Base-by-base conservation (phyloP, 768 basidiomycete species). In the Kondoa malvinella region DNA sequence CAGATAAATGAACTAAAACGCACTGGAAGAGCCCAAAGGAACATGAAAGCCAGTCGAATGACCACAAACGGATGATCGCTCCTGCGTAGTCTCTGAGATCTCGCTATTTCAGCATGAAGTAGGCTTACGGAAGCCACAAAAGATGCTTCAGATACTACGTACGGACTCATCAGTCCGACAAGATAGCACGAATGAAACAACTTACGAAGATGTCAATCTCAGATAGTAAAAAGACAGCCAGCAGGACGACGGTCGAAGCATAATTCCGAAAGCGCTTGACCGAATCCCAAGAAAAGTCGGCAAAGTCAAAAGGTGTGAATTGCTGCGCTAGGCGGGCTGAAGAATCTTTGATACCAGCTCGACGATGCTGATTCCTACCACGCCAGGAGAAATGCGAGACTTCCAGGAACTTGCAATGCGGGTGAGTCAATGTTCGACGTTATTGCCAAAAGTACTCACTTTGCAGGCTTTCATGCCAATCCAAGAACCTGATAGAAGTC, bases 21-120 rank as follows among this genome's bases (percentile, higher is more conserved):
- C 14, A 56, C 89, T 14, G 89, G 89, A 33, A 91, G 79, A n/a
- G 85, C 89, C 73, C 88, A 91, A 1, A 91, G 79, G 75, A 91
- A 91, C 69, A 91, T 84, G 69, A 83, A 83, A 17, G 83, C 84
- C 12, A 91, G 81, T 34, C 84, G 79, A 70, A 83, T 78, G 68
- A 89, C 87, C 63, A 91, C 81, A 71, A 91, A 84, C 14, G 88
- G 89, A 76, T 91, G 89, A 76, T 88, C 86, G 34, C 89, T 8
- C 40, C 40, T 50, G 40, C 21, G 12, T 50, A 8, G 21, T 50
- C 40, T 50, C 40, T 8, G 8, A 8, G 21, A 21, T 21, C 89
- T 74, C 90, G 88, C 85, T 91, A 86, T 88, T 89, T 90, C 40
- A 91, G 80, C 69, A 85, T 27, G 25, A 61, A 25, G 26, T 61